Evolutionary conservation across 106 monocot species (phyloP).

Genomic region (Hemerocallis citrina): DNA sequence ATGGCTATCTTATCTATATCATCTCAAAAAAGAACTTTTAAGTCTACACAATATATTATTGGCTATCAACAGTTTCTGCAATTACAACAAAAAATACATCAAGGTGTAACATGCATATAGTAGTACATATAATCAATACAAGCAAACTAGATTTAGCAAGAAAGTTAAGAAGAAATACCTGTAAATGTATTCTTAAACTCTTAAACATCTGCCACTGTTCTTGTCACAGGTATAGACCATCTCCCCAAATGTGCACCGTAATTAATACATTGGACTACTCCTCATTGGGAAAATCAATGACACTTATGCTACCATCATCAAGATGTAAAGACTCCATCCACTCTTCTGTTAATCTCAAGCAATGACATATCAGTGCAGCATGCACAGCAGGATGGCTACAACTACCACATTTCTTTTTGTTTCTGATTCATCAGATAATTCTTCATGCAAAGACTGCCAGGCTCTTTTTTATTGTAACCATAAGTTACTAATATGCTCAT

Average conservation of each 20-base stretch:
- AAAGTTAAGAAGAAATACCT: too few species aligned
- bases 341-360: conserved; percentile 44
- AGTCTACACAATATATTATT: too few species aligned
- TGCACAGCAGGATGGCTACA: conserved; percentile 64
- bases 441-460: conserved; percentile 48
- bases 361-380: conserved; percentile 54
- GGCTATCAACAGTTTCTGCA: too few species aligned
- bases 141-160: too few species aligned
- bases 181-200: too few species aligned
- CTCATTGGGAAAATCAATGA: conserved; percentile 91
- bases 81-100: too few species aligned
- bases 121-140: too few species aligned
- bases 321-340: conserved; percentile 64
- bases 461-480: conserved; percentile 44
- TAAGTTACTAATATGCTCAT: conserved; percentile 16
- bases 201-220: conserved; percentile 40
- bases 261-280: conserved; percentile 63
- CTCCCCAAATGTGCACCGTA: conserved; percentile 87
- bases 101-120: too few species aligned
- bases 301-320: conserved; percentile 68
- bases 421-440: conserved; percentile 45
- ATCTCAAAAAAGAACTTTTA: too few species aligned
- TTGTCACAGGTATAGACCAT: conserved; percentile 90
- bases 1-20: too few species aligned
- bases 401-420: conserved; percentile 63